Evolutionary conservation across 768 basidiomycete genomes (phyloP).

Genomic region (Auricularia sp.): DNA sequence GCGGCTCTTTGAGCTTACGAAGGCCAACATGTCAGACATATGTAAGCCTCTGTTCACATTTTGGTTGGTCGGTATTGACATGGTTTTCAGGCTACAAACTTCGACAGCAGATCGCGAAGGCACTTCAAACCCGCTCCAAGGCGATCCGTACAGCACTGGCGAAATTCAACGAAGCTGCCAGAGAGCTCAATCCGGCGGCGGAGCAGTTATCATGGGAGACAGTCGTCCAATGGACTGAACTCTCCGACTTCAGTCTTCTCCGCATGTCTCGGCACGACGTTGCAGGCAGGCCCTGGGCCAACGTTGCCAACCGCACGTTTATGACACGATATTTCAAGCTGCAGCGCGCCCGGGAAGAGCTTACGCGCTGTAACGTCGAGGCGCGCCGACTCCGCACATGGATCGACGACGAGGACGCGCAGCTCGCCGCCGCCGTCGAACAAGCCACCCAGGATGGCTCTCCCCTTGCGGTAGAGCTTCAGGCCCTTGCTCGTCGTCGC

Average conservation of each 20-base stretch:
- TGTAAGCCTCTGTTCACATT: conserved; percentile 8
- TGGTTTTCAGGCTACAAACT: conserved; percentile 23
- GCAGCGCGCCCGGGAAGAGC: conserved; percentile 22
- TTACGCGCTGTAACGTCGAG: conserved; percentile 22
- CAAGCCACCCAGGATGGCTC: neutral
- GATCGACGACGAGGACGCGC: conserved; percentile 17
- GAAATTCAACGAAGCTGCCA: conserved; percentile 23
- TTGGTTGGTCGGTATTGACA: neutral
- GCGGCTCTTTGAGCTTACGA: conserved; percentile 21
- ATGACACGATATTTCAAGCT: conserved; percentile 22
- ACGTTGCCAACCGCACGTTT: conserved; percentile 26
- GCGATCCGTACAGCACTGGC: conserved; percentile 24
- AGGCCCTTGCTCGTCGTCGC: neutral
- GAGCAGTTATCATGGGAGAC: neutral
- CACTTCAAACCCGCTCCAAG: conserved; percentile 18
- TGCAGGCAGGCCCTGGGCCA: conserved; percentile 16
- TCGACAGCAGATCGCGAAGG: conserved; percentile 24
- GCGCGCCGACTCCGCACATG: conserved; percentile 19
- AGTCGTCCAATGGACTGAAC: neutral
- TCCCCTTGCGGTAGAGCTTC: neutral
- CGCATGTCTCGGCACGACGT: conserved; percentile 17
- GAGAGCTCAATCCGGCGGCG: conserved; percentile 5
- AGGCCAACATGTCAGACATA: conserved; percentile 15
- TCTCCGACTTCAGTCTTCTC: conserved; percentile 24
- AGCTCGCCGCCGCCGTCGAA: neutral